A percentile compares a stretch with the other conserved stretches of the same genome.
Conservation (phyloP, 2,329 filamentous ascomycete species). For the Acarospora socialis region DNA sequence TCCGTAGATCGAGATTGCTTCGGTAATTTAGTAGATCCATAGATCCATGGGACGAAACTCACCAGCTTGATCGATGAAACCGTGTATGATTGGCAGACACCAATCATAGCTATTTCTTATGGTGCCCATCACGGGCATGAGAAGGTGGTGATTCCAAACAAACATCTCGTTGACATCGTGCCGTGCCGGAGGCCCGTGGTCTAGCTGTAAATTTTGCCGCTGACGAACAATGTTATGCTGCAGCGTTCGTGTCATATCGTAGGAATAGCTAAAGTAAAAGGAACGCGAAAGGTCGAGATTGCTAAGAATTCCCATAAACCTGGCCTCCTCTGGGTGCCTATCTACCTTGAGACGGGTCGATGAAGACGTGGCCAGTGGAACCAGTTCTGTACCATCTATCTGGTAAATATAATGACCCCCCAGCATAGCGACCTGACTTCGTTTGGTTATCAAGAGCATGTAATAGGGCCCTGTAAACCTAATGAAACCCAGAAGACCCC, state of each 20-base stretch:
- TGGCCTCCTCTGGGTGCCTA: slow-evolving; percentile 72
- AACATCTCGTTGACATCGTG: slow-evolving; percentile 94
- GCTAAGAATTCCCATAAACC: slow-evolving; percentile 76
- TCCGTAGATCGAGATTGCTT: slow-evolving; percentile 68
- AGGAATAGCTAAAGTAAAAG: slow-evolving; percentile 98
- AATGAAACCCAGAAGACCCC: slow-evolving; percentile 91
- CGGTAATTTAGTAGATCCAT: neutral
- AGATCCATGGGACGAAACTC: slow-evolving; percentile 12
- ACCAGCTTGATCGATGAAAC: slow-evolving; percentile 81
- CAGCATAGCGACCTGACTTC: slow-evolving; percentile 89
- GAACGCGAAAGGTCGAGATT: slow-evolving; percentile 81
- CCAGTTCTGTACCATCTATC: slow-evolving; percentile 81
- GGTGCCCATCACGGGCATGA: slow-evolving; percentile 55
- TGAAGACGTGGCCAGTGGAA: slow-evolving; percentile 64
- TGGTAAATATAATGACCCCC: slow-evolving; percentile 94
- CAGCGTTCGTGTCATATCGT: slow-evolving; percentile 82
- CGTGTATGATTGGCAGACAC: slow-evolving; percentile 91
- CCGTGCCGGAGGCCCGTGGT: slow-evolving; percentile 41
- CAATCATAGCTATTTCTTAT: slow-evolving; percentile 81
- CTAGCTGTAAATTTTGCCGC: slow-evolving; percentile 54
- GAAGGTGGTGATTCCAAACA: slow-evolving; percentile 86
- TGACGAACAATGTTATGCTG: slow-evolving; percentile 85
- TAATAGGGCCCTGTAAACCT: slow-evolving; percentile 92
- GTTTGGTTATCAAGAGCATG: slow-evolving; percentile 92
- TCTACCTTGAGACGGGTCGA: slow-evolving; percentile 60